A percentile compares a stretch with the other conserved stretches of the same genome.
Evolutionary conservation across 2,329 filamentous ascomycete species (phyloP).

Genomic region (Incumbomyces lentus): DNA sequence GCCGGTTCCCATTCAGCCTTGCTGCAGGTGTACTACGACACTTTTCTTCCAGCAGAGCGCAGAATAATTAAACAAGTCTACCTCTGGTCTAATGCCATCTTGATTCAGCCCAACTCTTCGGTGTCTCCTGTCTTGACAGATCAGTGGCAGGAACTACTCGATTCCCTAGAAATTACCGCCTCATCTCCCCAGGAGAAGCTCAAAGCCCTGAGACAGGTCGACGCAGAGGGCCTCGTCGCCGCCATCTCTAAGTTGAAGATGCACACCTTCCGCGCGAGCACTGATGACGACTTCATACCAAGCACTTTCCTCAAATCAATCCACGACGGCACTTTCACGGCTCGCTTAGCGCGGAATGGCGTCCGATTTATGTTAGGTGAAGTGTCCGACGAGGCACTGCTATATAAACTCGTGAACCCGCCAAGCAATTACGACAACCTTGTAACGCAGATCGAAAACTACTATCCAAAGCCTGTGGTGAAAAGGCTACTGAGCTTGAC

Average conservation of each 20-base stretch:
- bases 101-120: constrained; percentile 32
- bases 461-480: constrained; percentile 33
- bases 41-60: constrained; percentile 17
- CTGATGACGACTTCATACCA: constrained; percentile 33
- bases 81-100: constrained; percentile 39
- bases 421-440: constrained; percentile 28
- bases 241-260: constrained; percentile 31
- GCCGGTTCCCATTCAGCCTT: constrained; percentile 37
- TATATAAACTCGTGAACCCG: constrained; percentile 34
- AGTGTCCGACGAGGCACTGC: constrained; percentile 35
- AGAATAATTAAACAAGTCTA: constrained; percentile 29
- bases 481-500: constrained; percentile 30
- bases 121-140: constrained; percentile 27
- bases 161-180: constrained; percentile 23
- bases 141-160: constrained; percentile 37
- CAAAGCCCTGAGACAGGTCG: constrained; percentile 25
- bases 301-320: constrained; percentile 31
- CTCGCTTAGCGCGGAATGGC: constrained; percentile 27
- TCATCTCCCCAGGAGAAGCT: constrained; percentile 24
- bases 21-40: constrained; percentile 32
- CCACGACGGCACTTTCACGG: constrained; percentile 28
- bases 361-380: constrained; percentile 35
- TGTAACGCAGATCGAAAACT: constrained; percentile 32
- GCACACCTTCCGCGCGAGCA: constrained; percentile 39
- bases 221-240: constrained; percentile 25